Base-by-base conservation (phyloP, 371 early-diverging fungal genomes). In the Chytridiales sp. region DNA sequence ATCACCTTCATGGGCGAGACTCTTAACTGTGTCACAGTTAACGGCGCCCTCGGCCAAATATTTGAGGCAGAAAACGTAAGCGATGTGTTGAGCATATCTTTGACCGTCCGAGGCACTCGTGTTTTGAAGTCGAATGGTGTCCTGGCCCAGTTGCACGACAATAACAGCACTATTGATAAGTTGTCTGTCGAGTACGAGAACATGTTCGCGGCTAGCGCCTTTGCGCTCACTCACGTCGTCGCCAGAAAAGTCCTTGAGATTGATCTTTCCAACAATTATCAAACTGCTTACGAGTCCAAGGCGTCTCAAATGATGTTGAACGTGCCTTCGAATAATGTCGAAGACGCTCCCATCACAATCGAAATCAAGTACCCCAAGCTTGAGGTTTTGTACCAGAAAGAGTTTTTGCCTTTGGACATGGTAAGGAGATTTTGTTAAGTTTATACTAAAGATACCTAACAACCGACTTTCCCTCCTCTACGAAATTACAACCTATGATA, bases 321-420 rank as follows among this genome's bases (percentile, higher is more conserved):
- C 48, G 15, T 50, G 15, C 30, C 22, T 29, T 36, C 2, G 22
- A 43, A 13, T 48, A 47, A 21, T 36, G 0, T 34, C 24, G 26
- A 44, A 8, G 31, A 41, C 21, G 52, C 54, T 17, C 46, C 57
- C 21, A 43, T 70, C 27, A 50, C 35, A 5, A 24, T 70, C 24
- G 66, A 67, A 30, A 48, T 75, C 48, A 55, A 61, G 44, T 76
- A 70, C 56, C 76, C 76, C 0, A 56, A 43, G 21, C 51, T 76
- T 34, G 70, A 76, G 57, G 63, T 61, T 13, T 58, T 65, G 0
- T 76, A 76, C 50, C 64, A 71, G 51, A 72, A 73, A 44, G 44
- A 31, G 0, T 76, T 73, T 52, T 49, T 76, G 19, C 62, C 66
- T 1, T 30, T 76, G 31, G 73, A 72, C 55, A 70, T 69, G 69